phyloP scores from a whole-genome alignment of 2,329 filamentous ascomycete genomes.

The Rasamsonia emersonii region DNA sequence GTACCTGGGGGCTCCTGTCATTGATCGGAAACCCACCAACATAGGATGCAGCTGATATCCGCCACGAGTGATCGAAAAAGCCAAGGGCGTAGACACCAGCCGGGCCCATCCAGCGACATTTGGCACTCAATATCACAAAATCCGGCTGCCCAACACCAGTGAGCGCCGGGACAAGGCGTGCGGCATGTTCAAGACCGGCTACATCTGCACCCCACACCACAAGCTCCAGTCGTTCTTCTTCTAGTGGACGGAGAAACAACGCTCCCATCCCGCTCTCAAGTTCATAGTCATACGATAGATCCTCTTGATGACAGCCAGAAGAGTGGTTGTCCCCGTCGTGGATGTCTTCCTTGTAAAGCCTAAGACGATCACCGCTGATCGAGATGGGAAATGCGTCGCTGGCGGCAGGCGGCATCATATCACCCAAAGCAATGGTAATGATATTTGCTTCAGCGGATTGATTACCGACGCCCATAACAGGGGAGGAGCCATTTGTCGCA shows the following conservation, averaged over 20 bases:
- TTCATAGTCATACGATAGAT: slow-evolving; percentile 20
- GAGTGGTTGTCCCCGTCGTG: not conserved
- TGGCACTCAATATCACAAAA: slow-evolving; percentile 42
- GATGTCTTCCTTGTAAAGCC: slow-evolving; percentile 5
- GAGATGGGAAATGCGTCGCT: slow-evolving; percentile 19
- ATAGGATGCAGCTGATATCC: slow-evolving; percentile 41
- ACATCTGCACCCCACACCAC: slow-evolving; percentile 48
- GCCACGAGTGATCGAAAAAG: slow-evolving; percentile 48
- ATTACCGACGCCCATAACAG: slow-evolving; percentile 2
- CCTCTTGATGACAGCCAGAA: slow-evolving; percentile 8
- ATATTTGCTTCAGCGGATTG: slow-evolving; percentile 33
- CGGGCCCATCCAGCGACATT: slow-evolving; percentile 43
- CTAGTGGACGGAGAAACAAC: slow-evolving; percentile 44
- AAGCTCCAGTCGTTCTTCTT: slow-evolving; percentile 42
- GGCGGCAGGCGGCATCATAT: slow-evolving; percentile 11
- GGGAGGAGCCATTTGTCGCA: slow-evolving; percentile 2
- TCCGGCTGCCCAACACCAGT: slow-evolving; percentile 52
- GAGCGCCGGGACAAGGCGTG: slow-evolving; percentile 46
- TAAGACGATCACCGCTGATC: slow-evolving; percentile 10
- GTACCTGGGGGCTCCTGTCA: too few species aligned
- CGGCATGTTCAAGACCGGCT: slow-evolving; percentile 40
- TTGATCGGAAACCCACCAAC: slow-evolving; percentile 14
- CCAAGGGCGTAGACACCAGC: slow-evolving; percentile 47
- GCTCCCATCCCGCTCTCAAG: slow-evolving; percentile 36
- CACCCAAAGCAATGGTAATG: slow-evolving; percentile 27